These are phyloP conservation scores for Spongispora temasekensis DNA, from an alignment of 1,284 basidiomycete genomes.

Conservation along the genomic window DNA sequence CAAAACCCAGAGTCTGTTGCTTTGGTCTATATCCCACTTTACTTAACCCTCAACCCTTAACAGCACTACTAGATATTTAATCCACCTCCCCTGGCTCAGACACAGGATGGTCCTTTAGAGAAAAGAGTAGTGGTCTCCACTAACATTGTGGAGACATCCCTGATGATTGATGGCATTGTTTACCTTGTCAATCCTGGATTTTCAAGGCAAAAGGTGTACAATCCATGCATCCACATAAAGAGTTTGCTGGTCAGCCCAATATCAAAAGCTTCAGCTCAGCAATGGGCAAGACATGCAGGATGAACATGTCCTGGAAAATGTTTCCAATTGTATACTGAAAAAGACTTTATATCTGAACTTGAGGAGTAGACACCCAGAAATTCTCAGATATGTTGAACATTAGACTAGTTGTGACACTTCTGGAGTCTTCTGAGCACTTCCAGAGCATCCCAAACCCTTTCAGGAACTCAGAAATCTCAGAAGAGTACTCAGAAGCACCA, in stretches of 20 bases:
- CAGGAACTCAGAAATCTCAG: too few species aligned
- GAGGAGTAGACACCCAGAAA: constrained; percentile 96
- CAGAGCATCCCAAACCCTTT: too few species aligned
- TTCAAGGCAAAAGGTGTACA: constrained; percentile 97
- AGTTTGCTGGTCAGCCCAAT: constrained; percentile 93
- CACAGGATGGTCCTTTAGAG: constrained; percentile 91
- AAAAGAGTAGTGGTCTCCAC: constrained; percentile 97
- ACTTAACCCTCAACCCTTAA: constrained; percentile 98
- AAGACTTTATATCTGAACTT: constrained; percentile 93
- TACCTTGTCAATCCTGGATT: constrained; percentile 98
- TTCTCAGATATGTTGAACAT: too few species aligned
- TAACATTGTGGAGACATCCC: constrained; percentile 98
- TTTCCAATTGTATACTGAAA: constrained; percentile 96
- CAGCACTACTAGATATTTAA: too few species aligned
- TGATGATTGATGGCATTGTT: constrained; percentile 97
- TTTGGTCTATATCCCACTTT: constrained; percentile 96
- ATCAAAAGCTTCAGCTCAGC: constrained; percentile 95
- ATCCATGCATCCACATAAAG: constrained; percentile 96
- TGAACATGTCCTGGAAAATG: constrained; percentile 98
- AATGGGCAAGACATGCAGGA: constrained; percentile 95
- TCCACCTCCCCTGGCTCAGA: too few species aligned
- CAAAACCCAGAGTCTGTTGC: constrained; percentile 94
- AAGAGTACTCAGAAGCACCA: too few species aligned
- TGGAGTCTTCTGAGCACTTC: too few species aligned
- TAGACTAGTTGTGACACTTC: too few species aligned